Percentiles rank a stretch among this genome's conserved stretches.
These are phyloP conservation scores for Aspergillus versicolor DNA, from an alignment of 2,329 filamentous ascomycete species.

Conservation along the genomic window DNA sequence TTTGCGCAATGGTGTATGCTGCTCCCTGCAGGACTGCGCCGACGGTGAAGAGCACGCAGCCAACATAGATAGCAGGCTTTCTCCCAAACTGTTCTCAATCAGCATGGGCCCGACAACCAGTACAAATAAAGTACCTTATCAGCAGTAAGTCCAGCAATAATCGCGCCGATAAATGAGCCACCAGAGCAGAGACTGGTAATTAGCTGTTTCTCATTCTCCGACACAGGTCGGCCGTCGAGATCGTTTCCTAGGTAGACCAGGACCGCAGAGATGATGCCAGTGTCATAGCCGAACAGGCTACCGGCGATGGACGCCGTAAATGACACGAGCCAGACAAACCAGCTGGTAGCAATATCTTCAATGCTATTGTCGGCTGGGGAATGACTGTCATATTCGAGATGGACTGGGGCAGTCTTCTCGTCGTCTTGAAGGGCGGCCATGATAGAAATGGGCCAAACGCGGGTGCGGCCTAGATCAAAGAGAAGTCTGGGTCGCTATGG, in stretches of 20 bases:
- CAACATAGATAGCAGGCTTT: constrained; percentile 43
- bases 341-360: constrained; percentile 39
- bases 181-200: constrained; percentile 55
- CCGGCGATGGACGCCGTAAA: constrained; percentile 35
- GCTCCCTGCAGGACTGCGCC: constrained; percentile 40
- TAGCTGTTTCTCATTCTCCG: constrained; percentile 49
- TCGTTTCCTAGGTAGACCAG: constrained; percentile 35
- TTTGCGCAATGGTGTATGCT: constrained; percentile 42
- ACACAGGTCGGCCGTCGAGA: constrained; percentile 40
- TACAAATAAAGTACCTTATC: constrained; percentile 31
- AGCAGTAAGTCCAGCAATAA: constrained; percentile 38
- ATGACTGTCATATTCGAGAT: too few species aligned
- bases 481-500: too few species aligned
- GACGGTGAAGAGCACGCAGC: constrained; percentile 41
- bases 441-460: too few species aligned
- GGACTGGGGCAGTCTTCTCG: constrained; percentile 1
- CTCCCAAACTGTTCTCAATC: constrained; percentile 25
- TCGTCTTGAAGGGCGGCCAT: background rate
- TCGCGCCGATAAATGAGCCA: constrained; percentile 48
- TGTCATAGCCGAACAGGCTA: constrained; percentile 47
- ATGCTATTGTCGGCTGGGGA: constrained; percentile 16
- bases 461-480: too few species aligned
- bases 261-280: constrained; percentile 47
- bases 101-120: constrained; percentile 16
- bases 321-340: constrained; percentile 40